Base-by-base conservation (phyloP, 495 filamentous ascomycete genomes). In the Trichoderma reesei region DNA sequence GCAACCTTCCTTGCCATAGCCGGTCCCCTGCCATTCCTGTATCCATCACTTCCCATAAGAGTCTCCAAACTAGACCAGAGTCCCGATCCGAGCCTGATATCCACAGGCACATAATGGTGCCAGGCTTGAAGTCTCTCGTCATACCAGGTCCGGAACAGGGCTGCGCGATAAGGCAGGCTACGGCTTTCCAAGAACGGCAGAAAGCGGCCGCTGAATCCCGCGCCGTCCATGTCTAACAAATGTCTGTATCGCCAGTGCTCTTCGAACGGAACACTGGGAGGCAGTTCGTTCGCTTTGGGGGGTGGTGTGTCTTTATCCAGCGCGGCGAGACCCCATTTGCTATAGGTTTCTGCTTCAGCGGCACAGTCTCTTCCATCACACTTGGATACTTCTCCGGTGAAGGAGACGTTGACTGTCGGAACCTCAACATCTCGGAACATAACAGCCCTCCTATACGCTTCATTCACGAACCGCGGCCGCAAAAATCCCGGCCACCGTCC, bases 111-210 rank as follows among this genome's bases (percentile, higher is more conserved):
- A 69, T 91, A 97, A 71, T 97, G 94, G 37, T 92, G 87, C 94
- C 94, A 98, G 16, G 94, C 90, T 72, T 84, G 82, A 26, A 98
- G 74, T 91, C 92, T 96, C 71, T 96, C 94, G 65, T 87, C 82
- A 69, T 97, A 94, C 94, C 94, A 98, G 76, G 97, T 94, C 37
- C 89, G 79, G 73, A 97, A 97, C 41, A 98, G 74, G 2, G 92
- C 88, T 74, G 90, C 85, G 77, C 97, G 97, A 72, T 88, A 95
- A 54, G 95, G 87, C 68, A 96, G 76, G 69, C 90, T 94, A 67
- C 83, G 84, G 71, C 87, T 91, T 64, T 84, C 81, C 51, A 98
- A 72, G 72, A 98, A 95, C 6, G 92, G 90, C 73, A 96, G 93
- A 74, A 93, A 97, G 5, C 94, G 86, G 0, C 94, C 94, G 65